These are phyloP conservation scores for Platismatia glauca DNA, from an alignment of 495 filamentous ascomycete genomes.

Conservation along the genomic window DNA sequence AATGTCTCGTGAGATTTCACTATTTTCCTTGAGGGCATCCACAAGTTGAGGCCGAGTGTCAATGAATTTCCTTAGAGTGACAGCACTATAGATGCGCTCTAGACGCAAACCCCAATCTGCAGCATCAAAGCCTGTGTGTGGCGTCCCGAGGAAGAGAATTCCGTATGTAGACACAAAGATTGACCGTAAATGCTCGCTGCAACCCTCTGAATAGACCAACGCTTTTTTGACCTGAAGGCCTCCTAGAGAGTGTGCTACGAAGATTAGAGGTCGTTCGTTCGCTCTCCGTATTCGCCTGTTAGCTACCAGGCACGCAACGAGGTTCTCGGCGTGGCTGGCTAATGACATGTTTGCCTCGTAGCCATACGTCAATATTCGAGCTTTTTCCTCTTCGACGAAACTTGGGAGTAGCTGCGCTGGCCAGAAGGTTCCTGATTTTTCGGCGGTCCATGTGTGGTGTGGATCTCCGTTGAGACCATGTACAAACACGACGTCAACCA, in stretches of 20 bases:
- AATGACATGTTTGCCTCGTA: conserved; percentile 72
- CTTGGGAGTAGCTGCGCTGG: conserved; percentile 62
- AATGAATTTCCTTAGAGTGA: conserved; percentile 61
- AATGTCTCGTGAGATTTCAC: conserved; percentile 71
- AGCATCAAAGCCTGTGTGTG: conserved; percentile 66
- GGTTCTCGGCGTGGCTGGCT: conserved; percentile 64
- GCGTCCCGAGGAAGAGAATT: conserved; percentile 81
- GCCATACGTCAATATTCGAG: conserved; percentile 70
- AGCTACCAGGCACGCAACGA: conserved; percentile 51
- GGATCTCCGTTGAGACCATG: conserved; percentile 80
- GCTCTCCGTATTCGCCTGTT: conserved; percentile 49
- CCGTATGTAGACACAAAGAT: conserved; percentile 78
- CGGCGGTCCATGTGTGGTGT: conserved; percentile 62
- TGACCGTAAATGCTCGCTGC: conserved; percentile 57
- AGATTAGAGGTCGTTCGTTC: conserved; percentile 63
- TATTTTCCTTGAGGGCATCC: conserved; percentile 63
- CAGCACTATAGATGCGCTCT: conserved; percentile 60
- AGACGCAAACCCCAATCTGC: conserved; percentile 68
- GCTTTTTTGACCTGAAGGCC: conserved; percentile 72
- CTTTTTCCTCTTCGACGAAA: conserved; percentile 49
- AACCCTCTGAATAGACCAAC: conserved; percentile 57
- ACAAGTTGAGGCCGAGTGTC: conserved; percentile 62
- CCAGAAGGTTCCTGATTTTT: conserved; percentile 61
- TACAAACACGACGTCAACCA: conserved; percentile 64
- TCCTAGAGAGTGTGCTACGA: conserved; percentile 75